These are phyloP conservation scores for Podila epicladia DNA, from an alignment of 192 early-diverging fungal genomes.

Conservation along the genomic window DNA sequence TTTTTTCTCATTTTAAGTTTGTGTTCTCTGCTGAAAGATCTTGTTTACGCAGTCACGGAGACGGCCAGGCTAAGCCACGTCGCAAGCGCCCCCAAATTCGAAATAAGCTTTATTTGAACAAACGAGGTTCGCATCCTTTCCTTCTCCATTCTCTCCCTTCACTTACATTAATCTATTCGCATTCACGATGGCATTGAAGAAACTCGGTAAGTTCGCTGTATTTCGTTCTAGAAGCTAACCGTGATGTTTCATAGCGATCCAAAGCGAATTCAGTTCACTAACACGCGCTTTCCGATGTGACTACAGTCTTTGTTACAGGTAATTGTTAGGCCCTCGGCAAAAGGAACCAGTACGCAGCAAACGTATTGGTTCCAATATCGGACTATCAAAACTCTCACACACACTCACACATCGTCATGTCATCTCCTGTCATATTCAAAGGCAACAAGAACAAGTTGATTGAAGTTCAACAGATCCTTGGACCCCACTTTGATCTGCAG, in stretches of 20 bases:
- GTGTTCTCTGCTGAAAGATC: neutral
- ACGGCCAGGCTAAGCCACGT: neutral
- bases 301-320: conserved; percentile 25
- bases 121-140: neutral
- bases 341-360: neutral
- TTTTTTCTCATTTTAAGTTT: neutral
- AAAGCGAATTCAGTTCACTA: too few relatives aligned
- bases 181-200: conserved; percentile 2
- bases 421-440: conserved; percentile 47
- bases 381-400: neutral
- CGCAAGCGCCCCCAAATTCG: too few relatives aligned
- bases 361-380: neutral
- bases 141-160: neutral
- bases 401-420: too few relatives aligned
- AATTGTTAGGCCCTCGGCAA: neutral
- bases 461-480: conserved; percentile 89
- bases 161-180: neutral
- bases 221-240: too few relatives aligned
- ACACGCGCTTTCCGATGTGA: too few relatives aligned
- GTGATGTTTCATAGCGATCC: too few relatives aligned
- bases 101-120: neutral
- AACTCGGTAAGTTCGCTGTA: neutral
- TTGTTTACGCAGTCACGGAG: neutral
- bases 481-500: conserved; percentile 68
- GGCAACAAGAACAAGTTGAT: conserved; percentile 97